Base-by-base conservation (phyloP, 78 protist species). In the Diacronema lutheri region DNA sequence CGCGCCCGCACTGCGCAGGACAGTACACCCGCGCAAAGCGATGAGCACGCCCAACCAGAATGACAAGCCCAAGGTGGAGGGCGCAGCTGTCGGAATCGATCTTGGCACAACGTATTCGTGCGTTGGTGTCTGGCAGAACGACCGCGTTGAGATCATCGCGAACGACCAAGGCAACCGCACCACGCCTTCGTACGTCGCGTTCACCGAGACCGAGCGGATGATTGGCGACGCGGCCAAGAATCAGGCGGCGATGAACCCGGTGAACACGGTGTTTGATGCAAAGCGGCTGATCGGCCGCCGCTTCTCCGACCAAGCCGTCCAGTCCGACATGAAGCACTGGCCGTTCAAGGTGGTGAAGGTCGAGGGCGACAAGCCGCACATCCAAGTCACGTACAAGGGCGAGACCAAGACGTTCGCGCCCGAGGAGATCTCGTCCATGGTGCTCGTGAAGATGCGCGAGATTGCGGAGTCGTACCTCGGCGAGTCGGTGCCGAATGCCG, bases 101-200 rank as follows among this genome's bases (percentile, higher is more conserved):
- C 92, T 95, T 14, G 97, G 97, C 14, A 95, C 97, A 66, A 94
- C 97, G 81, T 95, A 94, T 91, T 81, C 94, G 38, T 95, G 98
- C 84, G 98, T 97, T 26, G 99, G 98, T 71, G 96, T 97, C 55
- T 94, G 89, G 84, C 31, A 72, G 57, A 86, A 86, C 74, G 71
- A 58, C 73, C 44, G 55, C 7, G 89, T 86, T 6, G 89, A 86
- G 58, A 86, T 86, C 76, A 64, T 85, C 35, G 87, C 98, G 81
- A 97, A 97, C 95, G 97, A 94, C 64, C 95, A 89, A 80, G 98
- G 98, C 40, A 82, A 89, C 91, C 91, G 94, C 40, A 95, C 92
- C 35, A 96, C 97, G 20, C 98, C 98, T 6, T 90, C 94, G 37
- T 68, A 58, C 65, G 96, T 94, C 57, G 92, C 94, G n/a, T 94